Percentiles rank a stretch among this genome's conserved stretches.
phyloP scores from a whole-genome alignment of 192 early-diverging fungal species.

The Mortierella alpina region DNA sequence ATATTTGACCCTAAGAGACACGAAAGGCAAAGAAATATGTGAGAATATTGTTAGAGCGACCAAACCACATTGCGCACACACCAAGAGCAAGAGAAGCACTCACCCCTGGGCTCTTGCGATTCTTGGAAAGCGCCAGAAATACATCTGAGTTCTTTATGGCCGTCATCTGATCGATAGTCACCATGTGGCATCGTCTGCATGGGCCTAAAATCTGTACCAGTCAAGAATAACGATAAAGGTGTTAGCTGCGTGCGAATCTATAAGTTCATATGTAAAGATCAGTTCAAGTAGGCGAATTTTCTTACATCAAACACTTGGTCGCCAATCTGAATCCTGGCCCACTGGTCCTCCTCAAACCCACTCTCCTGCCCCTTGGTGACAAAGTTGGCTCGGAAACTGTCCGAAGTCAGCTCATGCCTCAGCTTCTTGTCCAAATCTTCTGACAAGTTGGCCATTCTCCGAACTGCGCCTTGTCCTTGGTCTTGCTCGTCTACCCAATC shows the following conservation, averaged over 20 bases:
- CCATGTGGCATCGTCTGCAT: constrained; percentile 80
- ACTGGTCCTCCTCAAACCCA: constrained; percentile 77
- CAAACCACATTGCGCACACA: neutral
- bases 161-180: constrained; percentile 77
- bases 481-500: constrained; percentile 59
- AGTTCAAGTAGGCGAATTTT: neutral
- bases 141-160: constrained; percentile 69
- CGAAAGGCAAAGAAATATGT: neutral
- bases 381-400: constrained; percentile 79
- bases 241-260: neutral
- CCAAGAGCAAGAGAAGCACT: neutral
- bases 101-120: constrained; percentile 56
- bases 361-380: constrained; percentile 58
- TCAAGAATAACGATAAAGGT: neutral
- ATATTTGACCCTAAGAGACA: constrained; percentile 54
- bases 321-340: constrained; percentile 61
- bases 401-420: constrained; percentile 36
- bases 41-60: neutral
- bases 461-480: constrained; percentile 36
- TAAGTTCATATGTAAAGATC: neutral
- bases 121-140: constrained; percentile 65
- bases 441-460: constrained; percentile 29
- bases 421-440: constrained; percentile 21
- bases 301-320: constrained; percentile 64
- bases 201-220: constrained; percentile 59